A percentile compares a stretch with the other conserved stretches of the same genome.
phyloP scores from a whole-genome alignment of 2,329 filamentous ascomycete species.

The Aspergillus sp. region DNA sequence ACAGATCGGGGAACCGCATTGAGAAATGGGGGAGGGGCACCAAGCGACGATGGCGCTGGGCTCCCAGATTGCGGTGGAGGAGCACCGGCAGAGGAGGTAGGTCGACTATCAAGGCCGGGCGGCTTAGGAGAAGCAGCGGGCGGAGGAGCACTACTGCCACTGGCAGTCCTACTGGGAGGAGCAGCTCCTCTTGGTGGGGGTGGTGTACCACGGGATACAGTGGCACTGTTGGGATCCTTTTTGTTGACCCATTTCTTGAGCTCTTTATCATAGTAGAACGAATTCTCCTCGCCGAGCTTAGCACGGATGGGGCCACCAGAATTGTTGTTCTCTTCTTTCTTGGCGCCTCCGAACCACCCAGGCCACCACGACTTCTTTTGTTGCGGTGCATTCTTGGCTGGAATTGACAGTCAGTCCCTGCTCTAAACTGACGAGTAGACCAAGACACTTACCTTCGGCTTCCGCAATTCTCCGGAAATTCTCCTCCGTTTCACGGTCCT shows the following conservation, averaged over 20 bases:
- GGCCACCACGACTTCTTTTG: constrained; percentile 67
- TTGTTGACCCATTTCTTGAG: constrained; percentile 98
- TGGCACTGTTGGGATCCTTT: constrained; percentile 68
- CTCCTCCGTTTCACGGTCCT: constrained; percentile 77
- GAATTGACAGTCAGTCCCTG: too few species aligned
- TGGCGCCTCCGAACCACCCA: constrained; percentile 74
- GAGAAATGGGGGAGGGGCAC: constrained; percentile 27
- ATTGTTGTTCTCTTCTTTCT: constrained; percentile 50
- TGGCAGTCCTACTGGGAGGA: constrained; percentile 52
- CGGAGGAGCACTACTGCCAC: constrained; percentile 54
- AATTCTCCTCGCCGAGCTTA: constrained; percentile 90
- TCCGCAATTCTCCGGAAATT: constrained; percentile 81
- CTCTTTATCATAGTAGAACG: constrained; percentile 93
- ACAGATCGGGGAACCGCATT: constrained; percentile 32
- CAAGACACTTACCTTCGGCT: constrained; percentile 52
- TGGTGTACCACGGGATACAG: constrained; percentile 62
- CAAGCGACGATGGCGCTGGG: constrained; percentile 28
- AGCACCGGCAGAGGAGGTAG: constrained; percentile 31
- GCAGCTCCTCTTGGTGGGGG: constrained; percentile 68
- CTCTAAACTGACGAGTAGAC: too few species aligned
- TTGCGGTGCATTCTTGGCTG: constrained; percentile 36
- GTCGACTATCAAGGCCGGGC: constrained; percentile 23
- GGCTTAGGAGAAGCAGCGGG: constrained; percentile 23
- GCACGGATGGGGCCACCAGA: constrained; percentile 68
- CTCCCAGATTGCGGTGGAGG: constrained; percentile 27